Evolutionary conservation across 2,329 filamentous ascomycete genomes (phyloP), one percentile per base, ranked within the genome.

Genomic region (Monilinia polystroma): DNA sequence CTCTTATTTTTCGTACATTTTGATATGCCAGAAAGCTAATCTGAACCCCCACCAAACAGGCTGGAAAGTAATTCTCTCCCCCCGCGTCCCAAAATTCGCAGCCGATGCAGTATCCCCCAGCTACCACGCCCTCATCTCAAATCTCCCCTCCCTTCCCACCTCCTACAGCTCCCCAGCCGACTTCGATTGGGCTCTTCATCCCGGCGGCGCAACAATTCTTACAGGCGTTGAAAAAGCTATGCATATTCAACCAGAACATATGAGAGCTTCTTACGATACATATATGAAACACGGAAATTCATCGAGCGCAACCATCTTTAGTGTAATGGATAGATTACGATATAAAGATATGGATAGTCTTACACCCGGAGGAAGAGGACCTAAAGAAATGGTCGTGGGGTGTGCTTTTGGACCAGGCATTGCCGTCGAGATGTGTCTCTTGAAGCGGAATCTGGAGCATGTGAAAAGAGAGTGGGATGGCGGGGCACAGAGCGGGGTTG

Each of bases 141-240:
- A 81, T 10, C 74, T 84, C 29, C 77, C 73, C 65, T 74, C 77
- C 0, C 76, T 86, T 3, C 83, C 84, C 0, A 73, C 75, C 6
- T 72, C 76, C 10, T 83, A 83, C 71, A 73, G 76, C n/a, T 70
- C 75, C 0, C 79, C 87, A 0, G 75, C 80, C 0, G 84, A 89
- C 68, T 90, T 90, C 70, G 89, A 91, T 78, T 91, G 89, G 89
- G 89, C 88, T 0, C 83, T 91, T 74, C 89, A 91, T 71, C 89
- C 89, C 0, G 89, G 89, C 5, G 89, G 89, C 23, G 81, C 86
- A 0, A 86, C 87, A 0, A 89, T 91, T 53, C 79, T 91, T 2
- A 82, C 85, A 0, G 87, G 87, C 0, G 85, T 88, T 0, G 85
- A 90, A 75, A 79, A 79, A 53, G 80, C 79, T 1, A 81, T 91